Evolutionary conservation across 1,284 basidiomycete species (phyloP), one percentile per base, ranked within the genome.

Genomic region (Moniliella sp.): DNA sequence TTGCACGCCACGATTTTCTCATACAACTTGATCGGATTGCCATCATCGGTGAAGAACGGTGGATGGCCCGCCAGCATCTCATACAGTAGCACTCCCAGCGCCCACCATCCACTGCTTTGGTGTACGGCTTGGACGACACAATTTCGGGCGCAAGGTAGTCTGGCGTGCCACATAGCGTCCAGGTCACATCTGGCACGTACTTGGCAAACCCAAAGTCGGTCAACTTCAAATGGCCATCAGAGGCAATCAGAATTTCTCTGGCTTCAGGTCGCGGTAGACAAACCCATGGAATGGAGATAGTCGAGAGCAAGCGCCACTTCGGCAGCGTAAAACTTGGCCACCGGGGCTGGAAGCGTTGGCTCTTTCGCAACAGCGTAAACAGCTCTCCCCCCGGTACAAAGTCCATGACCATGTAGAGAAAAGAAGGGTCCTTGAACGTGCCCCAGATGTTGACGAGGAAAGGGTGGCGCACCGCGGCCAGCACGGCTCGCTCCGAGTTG

Each of bases 31-130:
- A 73, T 71, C 11, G 71, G 71, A 48, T 71, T 71, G 15, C 68
- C 66, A 43, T 72, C 70, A 42, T 72, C 61, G 26, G 53, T 59
- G 31, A 52, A 59, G 34, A 59, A 59, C 1, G 57, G 57, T 19
- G 57, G 57, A 31, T 59, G n/a, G 21, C 21, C 21, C 21, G 21
- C 21, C 21, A 23, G 21, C 21, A 23, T 23, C 21, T 23, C 21
- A n/a, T 7, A 23, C 21, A 23, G n/a, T n/a, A 23, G 21, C 16
- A 97, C 83, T 30, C 88, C 88, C 18, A 97, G 71, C 0, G 88
- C 86, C 62, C 94, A 97, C 91, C 88, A 97, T 97, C 91, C 1
- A 97, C 91, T 46, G 74, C 77, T 64, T 93, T 93, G 67, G 91
- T 93, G 66, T 97, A 94, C 2, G 83, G 76, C 45, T 79, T 76